Conservation (phyloP, 1,284 basidiomycete genomes). For the Blastosporella zonata region DNA sequence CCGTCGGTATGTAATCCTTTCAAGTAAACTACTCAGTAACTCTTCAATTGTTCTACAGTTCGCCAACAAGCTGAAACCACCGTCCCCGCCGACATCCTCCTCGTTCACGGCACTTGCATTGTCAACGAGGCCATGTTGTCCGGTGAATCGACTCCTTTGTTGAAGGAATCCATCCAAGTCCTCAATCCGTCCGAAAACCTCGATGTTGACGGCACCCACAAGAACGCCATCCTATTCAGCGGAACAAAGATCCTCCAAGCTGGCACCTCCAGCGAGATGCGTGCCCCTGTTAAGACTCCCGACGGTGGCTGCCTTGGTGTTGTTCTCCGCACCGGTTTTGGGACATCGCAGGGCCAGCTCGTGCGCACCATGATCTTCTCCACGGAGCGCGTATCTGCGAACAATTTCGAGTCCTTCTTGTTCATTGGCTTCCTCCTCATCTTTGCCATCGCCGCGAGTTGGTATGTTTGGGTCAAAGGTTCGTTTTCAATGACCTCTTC, state of each 20-base stretch:
- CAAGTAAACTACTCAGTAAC: not conserved
- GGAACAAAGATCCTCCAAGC: conserved; percentile 94
- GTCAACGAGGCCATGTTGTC: conserved; percentile 98
- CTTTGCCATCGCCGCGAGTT: conserved; percentile 93
- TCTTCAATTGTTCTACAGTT: conserved; percentile 34
- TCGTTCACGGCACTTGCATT: conserved; percentile 87
- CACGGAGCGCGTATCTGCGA: conserved; percentile 90
- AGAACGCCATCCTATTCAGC: conserved; percentile 87
- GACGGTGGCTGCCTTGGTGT: conserved; percentile 89
- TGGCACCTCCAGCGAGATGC: conserved; percentile 48
- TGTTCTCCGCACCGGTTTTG: conserved; percentile 94
- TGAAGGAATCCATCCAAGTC: conserved; percentile 90
- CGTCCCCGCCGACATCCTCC: conserved; percentile 87
- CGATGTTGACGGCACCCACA: conserved; percentile 83
- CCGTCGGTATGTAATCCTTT: conserved; percentile 49
- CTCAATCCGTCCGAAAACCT: conserved; percentile 74
- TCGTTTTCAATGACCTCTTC: conserved; percentile 1
- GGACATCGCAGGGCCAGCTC: conserved; percentile 92
- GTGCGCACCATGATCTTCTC: conserved; percentile 98
- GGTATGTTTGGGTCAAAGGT: conserved; percentile 96
- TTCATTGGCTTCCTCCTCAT: conserved; percentile 96
- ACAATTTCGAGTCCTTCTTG: conserved; percentile 90
- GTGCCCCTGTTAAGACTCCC: conserved; percentile 61
- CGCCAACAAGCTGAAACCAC: conserved; percentile 82
- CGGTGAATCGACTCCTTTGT: conserved; percentile 91